phyloP scores from a whole-genome alignment of 331 rosid species.

The Quercus phellos region DNA sequence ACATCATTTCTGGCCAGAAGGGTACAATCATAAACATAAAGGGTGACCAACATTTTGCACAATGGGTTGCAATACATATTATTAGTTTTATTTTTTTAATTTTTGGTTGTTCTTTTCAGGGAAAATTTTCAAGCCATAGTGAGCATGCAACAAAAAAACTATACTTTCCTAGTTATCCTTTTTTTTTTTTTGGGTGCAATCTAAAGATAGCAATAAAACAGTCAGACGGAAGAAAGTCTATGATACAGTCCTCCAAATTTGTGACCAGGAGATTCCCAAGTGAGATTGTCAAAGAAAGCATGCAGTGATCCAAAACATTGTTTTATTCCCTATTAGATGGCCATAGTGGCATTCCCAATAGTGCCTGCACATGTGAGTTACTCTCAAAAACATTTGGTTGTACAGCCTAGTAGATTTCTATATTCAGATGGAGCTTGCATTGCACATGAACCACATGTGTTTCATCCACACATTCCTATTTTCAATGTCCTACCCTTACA shows the following conservation, averaged over 20 bases:
- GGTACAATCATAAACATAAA: neutral
- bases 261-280: neutral
- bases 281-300: neutral
- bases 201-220: neutral
- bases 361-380: neutral
- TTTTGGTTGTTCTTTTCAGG: neutral
- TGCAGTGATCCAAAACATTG: neutral
- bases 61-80: neutral
- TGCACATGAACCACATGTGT: neutral
- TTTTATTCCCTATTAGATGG: neutral
- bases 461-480: neutral
- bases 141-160: neutral
- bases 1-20: neutral
- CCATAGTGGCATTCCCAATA: neutral
- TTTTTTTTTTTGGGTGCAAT: neutral
- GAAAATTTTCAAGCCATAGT: neutral
- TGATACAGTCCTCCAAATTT: neutral
- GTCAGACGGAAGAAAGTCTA: neutral
- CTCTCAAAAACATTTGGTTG: neutral
- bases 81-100: no score
- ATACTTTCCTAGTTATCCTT: neutral
- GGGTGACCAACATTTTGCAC: neutral
- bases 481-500: no score
- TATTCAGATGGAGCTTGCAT: neutral
- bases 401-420: neutral